Conservation (phyloP, 345 rosid genomes). For the Gossypium sturtianum region DNA sequence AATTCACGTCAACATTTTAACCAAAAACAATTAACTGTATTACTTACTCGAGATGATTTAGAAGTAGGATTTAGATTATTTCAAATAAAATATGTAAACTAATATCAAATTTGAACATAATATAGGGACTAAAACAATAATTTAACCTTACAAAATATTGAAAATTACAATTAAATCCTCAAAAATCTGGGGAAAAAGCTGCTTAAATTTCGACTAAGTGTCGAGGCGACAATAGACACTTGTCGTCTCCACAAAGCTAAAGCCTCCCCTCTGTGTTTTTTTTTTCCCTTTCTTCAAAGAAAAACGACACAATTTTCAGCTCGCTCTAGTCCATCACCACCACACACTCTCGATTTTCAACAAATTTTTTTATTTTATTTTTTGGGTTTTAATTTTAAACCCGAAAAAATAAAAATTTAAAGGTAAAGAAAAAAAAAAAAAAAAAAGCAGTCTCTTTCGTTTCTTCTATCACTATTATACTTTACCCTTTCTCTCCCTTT, state of each 20-base stretch:
- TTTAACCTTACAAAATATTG: neutral
- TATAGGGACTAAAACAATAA: neutral
- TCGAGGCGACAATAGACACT: conserved; percentile 56
- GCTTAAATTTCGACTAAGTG: conserved; percentile 64
- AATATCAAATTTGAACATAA: no score
- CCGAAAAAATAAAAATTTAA: neutral
- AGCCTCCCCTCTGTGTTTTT: neutral
- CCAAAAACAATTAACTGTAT: no score
- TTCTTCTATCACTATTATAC: neutral
- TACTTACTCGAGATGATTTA: no score
- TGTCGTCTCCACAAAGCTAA: conserved; percentile 55
- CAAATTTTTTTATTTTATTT: neutral
- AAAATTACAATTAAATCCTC: neutral
- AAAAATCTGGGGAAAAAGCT: neutral
- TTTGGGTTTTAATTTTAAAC: neutral
- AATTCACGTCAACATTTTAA: no score
- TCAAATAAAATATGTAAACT: no score
- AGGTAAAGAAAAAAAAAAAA: conserved; percentile 13
- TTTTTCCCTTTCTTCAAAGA: neutral
- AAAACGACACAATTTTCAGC: conserved; percentile 28
- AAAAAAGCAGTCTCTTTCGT: neutral
- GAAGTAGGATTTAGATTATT: no score
- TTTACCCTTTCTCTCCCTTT: neutral
- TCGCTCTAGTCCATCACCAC: neutral
- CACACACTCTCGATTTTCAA: conserved; percentile 12